Percentiles rank a stretch among this genome's conserved stretches.
Evolutionary conservation across 345 rosid genomes (phyloP).

Genomic region (Viola odorata): DNA sequence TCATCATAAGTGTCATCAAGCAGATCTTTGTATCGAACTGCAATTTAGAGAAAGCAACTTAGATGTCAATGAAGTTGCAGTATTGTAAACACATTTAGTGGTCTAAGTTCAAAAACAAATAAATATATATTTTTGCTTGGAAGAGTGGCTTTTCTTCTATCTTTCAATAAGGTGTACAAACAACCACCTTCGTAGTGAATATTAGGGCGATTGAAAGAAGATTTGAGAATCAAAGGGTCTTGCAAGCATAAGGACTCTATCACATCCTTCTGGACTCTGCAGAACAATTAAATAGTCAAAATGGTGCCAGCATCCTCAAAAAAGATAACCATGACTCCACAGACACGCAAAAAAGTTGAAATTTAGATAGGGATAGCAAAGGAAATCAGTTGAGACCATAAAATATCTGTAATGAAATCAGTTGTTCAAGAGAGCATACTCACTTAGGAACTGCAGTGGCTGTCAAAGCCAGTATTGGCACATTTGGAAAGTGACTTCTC

Average conservation of each 20-base stretch:
- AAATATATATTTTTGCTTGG: background rate
- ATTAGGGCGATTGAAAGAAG: conserved; percentile 95
- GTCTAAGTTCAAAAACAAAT: background rate
- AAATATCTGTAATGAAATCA: background rate
- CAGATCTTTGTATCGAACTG: conserved; percentile 94
- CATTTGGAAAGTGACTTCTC: conserved; percentile 63
- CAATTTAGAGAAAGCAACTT: conserved; percentile 28
- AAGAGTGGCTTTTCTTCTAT: background rate
- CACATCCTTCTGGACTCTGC: conserved; percentile 90
- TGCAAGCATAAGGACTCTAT: conserved; percentile 70
- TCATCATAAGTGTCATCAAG: conserved; percentile 66
- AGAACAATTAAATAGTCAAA: conserved; percentile 15
- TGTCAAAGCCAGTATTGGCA: conserved; percentile 84
- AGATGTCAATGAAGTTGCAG: conserved; percentile 21
- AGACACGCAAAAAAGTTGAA: too few species aligned
- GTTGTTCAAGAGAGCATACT: conserved; percentile 23
- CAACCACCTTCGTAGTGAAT: conserved; percentile 78
- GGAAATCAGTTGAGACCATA: conserved; percentile 3
- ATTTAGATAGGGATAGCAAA: too few species aligned
- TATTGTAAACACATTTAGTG: background rate
- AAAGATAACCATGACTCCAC: too few species aligned
- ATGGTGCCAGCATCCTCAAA: conserved; percentile 1
- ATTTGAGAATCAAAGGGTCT: conserved; percentile 72
- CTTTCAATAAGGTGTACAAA: background rate
- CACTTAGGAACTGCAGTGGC: conserved; percentile 97